A percentile compares a stretch with the other conserved stretches of the same genome.
These are phyloP conservation scores for Clarireedia sp. DNA, from an alignment of 2,329 filamentous ascomycete species.

Conservation along the genomic window DNA sequence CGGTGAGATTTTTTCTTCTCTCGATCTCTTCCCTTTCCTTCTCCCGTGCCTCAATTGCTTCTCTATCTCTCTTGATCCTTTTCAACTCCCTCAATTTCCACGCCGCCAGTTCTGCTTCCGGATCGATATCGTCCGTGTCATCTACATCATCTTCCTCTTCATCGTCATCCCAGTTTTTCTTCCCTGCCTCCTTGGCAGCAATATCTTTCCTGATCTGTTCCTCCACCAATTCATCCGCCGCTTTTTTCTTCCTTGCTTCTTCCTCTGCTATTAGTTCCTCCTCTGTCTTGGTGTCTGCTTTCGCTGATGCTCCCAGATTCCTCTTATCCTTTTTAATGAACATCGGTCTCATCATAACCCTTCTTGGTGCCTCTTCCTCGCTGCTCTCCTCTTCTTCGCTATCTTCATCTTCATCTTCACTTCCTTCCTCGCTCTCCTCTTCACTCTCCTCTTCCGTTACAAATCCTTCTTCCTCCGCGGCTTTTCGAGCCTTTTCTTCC, in stretches of 20 bases:
- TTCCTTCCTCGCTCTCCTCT: constrained; percentile 27
- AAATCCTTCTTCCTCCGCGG: constrained; percentile 51
- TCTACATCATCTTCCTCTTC: constrained; percentile 69
- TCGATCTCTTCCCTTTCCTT: constrained; percentile 84
- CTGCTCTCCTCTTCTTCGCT: constrained; percentile 33
- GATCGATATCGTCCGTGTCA: constrained; percentile 80
- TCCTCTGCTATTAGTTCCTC: constrained; percentile 43
- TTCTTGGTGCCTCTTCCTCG: constrained; percentile 50
- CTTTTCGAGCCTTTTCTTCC: constrained; percentile 34
- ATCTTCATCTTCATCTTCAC: constrained; percentile 27
- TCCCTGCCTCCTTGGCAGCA: constrained; percentile 64
- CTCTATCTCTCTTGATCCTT: constrained; percentile 78
- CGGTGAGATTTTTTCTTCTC: constrained; percentile 75
- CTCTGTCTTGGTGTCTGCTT: constrained; percentile 32
- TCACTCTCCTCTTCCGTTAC: constrained; percentile 42
- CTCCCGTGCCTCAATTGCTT: constrained; percentile 76
- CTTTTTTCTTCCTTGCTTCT: constrained; percentile 58
- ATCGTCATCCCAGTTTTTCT: constrained; percentile 79
- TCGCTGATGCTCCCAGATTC: constrained; percentile 16
- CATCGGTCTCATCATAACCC: constrained; percentile 54
- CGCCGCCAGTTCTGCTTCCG: constrained; percentile 78
- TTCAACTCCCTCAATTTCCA: constrained; percentile 92
- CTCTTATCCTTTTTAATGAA: constrained; percentile 55
- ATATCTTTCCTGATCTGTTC: constrained; percentile 80
- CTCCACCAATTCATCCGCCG: constrained; percentile 73